Evolutionary conservation across 306 rosid genomes (phyloP), one percentile per base, ranked within the genome.

Genomic region (Glycine soja): DNA sequence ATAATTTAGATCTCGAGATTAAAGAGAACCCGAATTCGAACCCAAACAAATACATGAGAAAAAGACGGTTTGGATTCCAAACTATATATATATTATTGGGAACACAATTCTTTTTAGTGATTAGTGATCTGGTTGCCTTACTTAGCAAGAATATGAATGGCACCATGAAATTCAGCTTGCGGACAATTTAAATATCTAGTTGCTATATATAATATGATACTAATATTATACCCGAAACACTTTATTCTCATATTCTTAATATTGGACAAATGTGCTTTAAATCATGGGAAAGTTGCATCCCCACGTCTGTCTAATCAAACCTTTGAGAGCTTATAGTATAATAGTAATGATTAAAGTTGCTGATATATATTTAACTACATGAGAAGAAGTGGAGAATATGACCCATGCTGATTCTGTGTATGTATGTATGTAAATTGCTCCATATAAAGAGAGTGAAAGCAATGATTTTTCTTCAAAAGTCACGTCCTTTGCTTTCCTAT

Each of bases 231-330:
- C 32, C 30, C 30, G 43, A 79, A 74, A 45, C 64, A 46, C 84
- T 70, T 69, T 65, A 87, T 86, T 80, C 76, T 77, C 64, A 77
- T 83, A 75, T 57, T 57, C 46, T 73, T 64, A 36, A 1, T 24
- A 1, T 64, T 72, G 76, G 76, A 81, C 74, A 77, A 72, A 75
- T 83, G 86, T 58, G 85, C 72, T 89, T 85, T 70, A 78, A 76
- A 86, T 86, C 77, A 87, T 84, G 78, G 86, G 52, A 80, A 87
- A 88, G 86, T 75, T 79, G 32, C 75, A 86, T 63, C 83, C 74
- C 85, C 90, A 84, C 74, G 70, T 74, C 46, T 75, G 90, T 88
- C 90, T 87, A 80, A 89, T 92, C 88, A 86, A 85, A 8, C 84
- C 80, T 75, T 85, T 61, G 67, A 66, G 87, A 80, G 58, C 32